These are phyloP conservation scores for Rhizopus sp. DNA, from an alignment of 371 early-diverging fungal species.

Conservation along the genomic window DNA sequence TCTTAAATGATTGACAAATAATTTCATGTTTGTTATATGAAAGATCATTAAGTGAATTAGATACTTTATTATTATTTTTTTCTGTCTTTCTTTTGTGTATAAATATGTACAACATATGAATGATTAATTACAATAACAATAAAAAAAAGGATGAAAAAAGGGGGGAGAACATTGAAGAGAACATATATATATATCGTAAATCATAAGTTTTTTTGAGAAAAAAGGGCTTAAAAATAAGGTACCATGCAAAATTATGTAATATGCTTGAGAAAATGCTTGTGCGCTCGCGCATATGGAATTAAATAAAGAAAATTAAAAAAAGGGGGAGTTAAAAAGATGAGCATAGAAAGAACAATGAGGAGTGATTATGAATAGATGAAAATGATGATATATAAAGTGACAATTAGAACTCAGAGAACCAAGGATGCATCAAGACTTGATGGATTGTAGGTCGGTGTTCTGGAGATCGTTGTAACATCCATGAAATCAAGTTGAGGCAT, in stretches of 20 bases:
- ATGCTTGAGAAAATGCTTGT: constrained; percentile 5
- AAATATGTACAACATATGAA: constrained; percentile 1
- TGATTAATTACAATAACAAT: constrained; percentile 7
- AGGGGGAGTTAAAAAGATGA: neutral
- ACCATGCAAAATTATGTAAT: constrained; percentile 5
- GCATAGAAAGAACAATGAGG: neutral
- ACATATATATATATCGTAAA: constrained; percentile 5
- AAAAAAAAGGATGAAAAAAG: neutral
- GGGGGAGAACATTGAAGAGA: neutral
- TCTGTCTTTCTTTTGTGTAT: too few species aligned
- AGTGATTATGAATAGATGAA: neutral
- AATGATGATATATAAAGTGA: neutral
- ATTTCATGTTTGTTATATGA: too few species aligned
- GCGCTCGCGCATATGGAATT: constrained; percentile 6
- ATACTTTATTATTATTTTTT: too few species aligned
- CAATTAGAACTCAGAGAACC: constrained; percentile 42
- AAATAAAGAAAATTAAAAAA: constrained; percentile 2
- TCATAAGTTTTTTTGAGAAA: neutral
- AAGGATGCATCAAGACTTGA: constrained; percentile 67
- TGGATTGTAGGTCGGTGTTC: constrained; percentile 59
- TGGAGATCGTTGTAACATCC: constrained; percentile 67
- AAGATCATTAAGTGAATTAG: too few species aligned
- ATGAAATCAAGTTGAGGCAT: constrained; percentile 60
- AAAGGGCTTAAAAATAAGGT: neutral
- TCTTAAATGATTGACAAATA: too few species aligned